Percentiles rank a stretch among this genome's conserved stretches.
phyloP scores from a whole-genome alignment of 139 green algal genomes.

The Coccomyxa sp. region DNA sequence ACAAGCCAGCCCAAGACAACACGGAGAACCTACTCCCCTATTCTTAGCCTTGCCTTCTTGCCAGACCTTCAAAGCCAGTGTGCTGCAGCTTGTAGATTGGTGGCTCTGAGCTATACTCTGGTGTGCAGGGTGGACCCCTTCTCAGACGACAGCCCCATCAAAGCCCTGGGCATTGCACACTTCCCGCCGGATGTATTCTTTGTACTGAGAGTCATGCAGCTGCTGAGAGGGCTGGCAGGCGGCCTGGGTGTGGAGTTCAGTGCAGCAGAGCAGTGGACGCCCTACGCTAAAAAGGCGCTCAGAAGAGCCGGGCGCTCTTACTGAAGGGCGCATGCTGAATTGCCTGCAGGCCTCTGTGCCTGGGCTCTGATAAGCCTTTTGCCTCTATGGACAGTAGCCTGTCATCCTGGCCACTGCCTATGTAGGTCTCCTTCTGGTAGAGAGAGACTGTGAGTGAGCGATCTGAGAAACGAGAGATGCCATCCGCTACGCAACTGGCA shows the following conservation, averaged over 20 bases:
- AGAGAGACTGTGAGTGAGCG: too few species aligned
- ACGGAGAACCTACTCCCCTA: background rate
- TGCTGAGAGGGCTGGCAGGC: conserved; percentile 77
- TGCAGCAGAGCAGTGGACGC: conserved; percentile 66
- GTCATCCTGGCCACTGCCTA: too few species aligned
- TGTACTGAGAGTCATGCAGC: conserved; percentile 84
- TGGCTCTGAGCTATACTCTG: background rate
- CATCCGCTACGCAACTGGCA: too few species aligned
- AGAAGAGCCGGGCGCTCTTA: background rate
- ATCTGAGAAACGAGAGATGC: too few species aligned
- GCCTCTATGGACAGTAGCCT: too few species aligned
- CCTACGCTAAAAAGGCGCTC: conserved; percentile 54
- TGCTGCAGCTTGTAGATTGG: background rate
- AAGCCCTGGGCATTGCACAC: conserved; percentile 69
- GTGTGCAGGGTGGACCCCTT: conserved; percentile 76
- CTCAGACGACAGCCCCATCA: conserved; percentile 76
- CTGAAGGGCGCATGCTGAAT: too few species aligned
- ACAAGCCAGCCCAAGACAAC: background rate
- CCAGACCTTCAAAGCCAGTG: background rate
- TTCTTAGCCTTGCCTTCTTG: background rate
- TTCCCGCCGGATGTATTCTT: conserved; percentile 97
- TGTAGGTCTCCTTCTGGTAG: too few species aligned
- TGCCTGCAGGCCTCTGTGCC: too few species aligned
- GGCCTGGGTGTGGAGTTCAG: conserved; percentile 87
- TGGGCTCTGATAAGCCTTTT: too few species aligned